Base-by-base conservation (phyloP, 108 stramenopile species). In the Asterionellopsis glacialis region DNA sequence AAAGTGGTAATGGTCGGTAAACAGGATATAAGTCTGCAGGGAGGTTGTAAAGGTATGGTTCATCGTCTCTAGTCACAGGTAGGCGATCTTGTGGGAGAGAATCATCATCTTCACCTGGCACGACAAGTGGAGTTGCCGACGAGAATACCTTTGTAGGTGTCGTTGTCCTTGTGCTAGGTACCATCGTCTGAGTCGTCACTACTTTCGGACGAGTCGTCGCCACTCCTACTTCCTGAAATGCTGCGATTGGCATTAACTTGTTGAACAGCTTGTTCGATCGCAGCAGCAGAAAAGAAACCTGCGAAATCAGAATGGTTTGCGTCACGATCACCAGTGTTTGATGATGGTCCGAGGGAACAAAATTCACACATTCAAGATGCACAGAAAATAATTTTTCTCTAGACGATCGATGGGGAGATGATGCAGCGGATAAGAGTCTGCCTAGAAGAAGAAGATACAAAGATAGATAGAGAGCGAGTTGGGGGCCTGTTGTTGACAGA, bases 351-450 rank as follows among this genome's bases (percentile, higher is more conserved):
- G 51, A 71, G 33, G 5, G 74, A 67, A 65, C 90, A 91, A 69
- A 91, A 87, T 66, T 87, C 82, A 63, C 89, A 91, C 89, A 91
- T 91, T 19, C 47, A n/a, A n/a, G n/a, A n/a, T n/a, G n/a, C n/a
- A 48, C 47, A 48, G 5, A 33, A 33, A 33, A 33, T 5, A 33
- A 33, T 33, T 33, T 2, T 5, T 33, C 33, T 5, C 5, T 33
- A 33, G 7, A 33, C 2, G 7, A 7, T 33, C 33, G 33, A 33
- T 5, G 7, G 33, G 7, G 33, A 33, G 33, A 33, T 33, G 7
- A 7, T 33, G 33, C 33, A 33, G n/a, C n/a, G n/a, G n/a, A n/a
- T n/a, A n/a, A n/a, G n/a, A n/a, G n/a, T n/a, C n/a, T n/a, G n/a
- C n/a, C n/a, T n/a, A n/a, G n/a, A n/a, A n/a, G n/a, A n/a, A n/a